Conservation (phyloP, 495 filamentous ascomycete genomes). For the Delitschia confertaspora region DNA sequence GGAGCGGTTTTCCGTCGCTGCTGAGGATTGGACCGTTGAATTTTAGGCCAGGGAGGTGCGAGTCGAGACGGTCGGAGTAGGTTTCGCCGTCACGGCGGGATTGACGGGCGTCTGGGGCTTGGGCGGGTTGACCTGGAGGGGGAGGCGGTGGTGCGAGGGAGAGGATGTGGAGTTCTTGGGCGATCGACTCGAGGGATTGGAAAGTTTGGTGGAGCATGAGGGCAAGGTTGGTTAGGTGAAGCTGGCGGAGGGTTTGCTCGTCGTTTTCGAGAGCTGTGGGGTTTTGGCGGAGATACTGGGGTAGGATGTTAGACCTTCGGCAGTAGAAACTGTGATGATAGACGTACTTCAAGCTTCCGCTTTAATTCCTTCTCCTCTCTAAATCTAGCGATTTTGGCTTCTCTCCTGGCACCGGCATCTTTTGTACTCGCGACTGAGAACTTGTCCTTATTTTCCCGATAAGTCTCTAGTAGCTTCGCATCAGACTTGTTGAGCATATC, state of each 20-base stretch:
- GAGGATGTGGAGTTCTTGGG: constrained; percentile 75
- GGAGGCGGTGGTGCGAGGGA: constrained; percentile 55
- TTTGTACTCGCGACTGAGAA: constrained; percentile 62
- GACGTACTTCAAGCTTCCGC: constrained; percentile 60
- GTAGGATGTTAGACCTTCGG: background rate
- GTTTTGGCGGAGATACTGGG: constrained; percentile 53
- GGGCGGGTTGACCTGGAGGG: constrained; percentile 15
- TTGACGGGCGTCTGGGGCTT: constrained; percentile 13
- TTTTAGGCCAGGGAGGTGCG: constrained; percentile 41
- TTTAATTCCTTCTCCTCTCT: constrained; percentile 81
- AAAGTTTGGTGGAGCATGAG: constrained; percentile 73
- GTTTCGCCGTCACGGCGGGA: constrained; percentile 31
- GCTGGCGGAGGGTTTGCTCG: constrained; percentile 65
- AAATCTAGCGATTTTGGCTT: constrained; percentile 79
- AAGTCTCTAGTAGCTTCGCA: constrained; percentile 61
- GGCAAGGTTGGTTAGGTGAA: constrained; percentile 66
- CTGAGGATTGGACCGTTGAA: constrained; percentile 70
- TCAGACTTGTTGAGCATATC: constrained; percentile 58
- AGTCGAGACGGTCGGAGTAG: constrained; percentile 73
- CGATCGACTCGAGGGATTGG: constrained; percentile 72
- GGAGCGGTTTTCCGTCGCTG: constrained; percentile 72
- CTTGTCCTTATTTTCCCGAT: constrained; percentile 52
- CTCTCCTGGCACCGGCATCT: constrained; percentile 65
- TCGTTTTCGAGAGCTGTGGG: constrained; percentile 55
- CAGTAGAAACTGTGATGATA: background rate